Base-by-base conservation (phyloP, 2,329 filamentous ascomycete species). In the Westerdykella aurantiaca region DNA sequence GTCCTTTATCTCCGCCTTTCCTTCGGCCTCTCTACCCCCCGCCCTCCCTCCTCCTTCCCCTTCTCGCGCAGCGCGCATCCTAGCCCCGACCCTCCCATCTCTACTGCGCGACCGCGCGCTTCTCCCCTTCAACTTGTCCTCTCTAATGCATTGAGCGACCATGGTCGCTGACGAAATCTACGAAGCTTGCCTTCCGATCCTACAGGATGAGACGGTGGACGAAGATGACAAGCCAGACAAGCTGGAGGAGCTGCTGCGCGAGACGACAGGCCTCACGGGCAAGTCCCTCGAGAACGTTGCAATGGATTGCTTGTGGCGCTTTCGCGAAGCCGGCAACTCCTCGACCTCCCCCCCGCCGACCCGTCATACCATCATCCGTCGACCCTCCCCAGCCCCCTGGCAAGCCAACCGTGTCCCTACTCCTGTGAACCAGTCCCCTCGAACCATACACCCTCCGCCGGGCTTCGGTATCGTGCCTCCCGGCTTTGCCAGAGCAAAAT, bases 171-270 rank as follows among this genome's bases (percentile, higher is more conserved):
- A 97, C 75, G 83, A 90, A 57, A 82, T 91, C 44, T 95, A 94
- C 74, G 89, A 96, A 58, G 80, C 93, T 61, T 95, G 89, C 68
- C 81, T 94, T 65, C 87, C 88, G 41, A 80, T 96, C 63, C 79
- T 98, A 52, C 83, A 93, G 72, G 85, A 96, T 70, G 72, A 81
- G 46, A 76, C 78, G 43, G 76, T 95, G 49, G 88, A 95, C 58
- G 93, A 97, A 51, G 93, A 98, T 70, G 91, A 96, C 63, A 95
- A 93, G 75, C 91, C 87, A 39, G 91, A 97, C 69, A 86, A 81
- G 70, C 76, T 96, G 42, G 90, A 96, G 71, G 86, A 89, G 53
- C 76, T 96, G 42, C 76, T 97, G 58, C 84, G 82, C 69, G 83
- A 82, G 56, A 82, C 90, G 70, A 89, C 88, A 6, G 78, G 75